phyloP scores from a whole-genome alignment of 2,329 filamentous ascomycete species.

The Alternaria brassicae region DNA sequence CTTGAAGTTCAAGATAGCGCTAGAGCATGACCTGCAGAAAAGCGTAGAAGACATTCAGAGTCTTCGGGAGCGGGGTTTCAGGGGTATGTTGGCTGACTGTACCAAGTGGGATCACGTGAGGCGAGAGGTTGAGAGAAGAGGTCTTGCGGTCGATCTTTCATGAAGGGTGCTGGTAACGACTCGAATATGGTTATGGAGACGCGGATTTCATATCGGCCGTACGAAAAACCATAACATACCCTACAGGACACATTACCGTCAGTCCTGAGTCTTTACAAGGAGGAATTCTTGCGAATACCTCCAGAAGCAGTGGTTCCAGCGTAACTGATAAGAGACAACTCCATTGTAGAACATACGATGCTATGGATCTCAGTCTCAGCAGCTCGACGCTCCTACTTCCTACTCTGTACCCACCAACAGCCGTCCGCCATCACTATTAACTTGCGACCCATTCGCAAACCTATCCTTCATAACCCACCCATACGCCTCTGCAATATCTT shows the following conservation, averaged over 20 bases:
- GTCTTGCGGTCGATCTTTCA: constrained; percentile 17
- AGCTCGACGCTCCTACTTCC: background rate
- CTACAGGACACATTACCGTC: too few relatives aligned
- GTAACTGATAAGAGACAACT: background rate
- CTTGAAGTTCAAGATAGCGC: constrained; percentile 37
- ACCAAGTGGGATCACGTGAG: constrained; percentile 31
- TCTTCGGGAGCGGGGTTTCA: constrained; percentile 31
- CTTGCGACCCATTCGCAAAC: constrained; percentile 48
- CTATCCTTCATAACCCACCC: constrained; percentile 54
- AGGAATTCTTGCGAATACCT: too few relatives aligned
- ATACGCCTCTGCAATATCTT: constrained; percentile 56
- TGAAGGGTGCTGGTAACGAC: background rate
- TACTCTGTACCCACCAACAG: constrained; percentile 26
- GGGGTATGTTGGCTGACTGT: constrained; percentile 39
- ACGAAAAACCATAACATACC: too few relatives aligned
- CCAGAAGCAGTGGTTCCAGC: background rate
- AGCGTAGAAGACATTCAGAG: constrained; percentile 18
- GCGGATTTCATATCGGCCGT: too few relatives aligned
- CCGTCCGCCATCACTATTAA: constrained; percentile 50
- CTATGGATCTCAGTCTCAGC: background rate
- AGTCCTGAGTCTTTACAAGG: too few relatives aligned
- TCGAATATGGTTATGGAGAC: too few relatives aligned
- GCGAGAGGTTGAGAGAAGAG: constrained; percentile 21
- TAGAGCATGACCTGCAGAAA: constrained; percentile 31
- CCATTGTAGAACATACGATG: background rate